Base-by-base conservation (phyloP, 2,329 filamentous ascomycete genomes). In the Leptographium lundbergii region DNA sequence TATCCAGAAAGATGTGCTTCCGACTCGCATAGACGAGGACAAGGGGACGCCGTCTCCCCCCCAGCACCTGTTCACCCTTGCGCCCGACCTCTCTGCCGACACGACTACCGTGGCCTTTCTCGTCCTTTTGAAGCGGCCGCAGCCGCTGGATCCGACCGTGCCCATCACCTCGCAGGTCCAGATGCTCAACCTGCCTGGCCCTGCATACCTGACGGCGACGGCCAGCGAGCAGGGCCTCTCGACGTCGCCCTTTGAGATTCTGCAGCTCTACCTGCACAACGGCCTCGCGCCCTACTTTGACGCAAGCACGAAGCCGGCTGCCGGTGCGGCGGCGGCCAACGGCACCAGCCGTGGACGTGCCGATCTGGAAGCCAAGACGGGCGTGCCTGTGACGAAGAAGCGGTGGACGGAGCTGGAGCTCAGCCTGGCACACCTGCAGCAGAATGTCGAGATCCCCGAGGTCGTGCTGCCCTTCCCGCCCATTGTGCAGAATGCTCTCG, bases 381-480 rank as follows among this genome's bases (percentile, higher is more conserved):
- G 94, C 61, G 91, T 99, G 63, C 91, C 94, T 19, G 90, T 92
- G n/a, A 92, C 94, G 24, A 96, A 96, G 78, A 96, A 96, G 81
- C 89, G 91, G 68, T 86, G 97, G 71, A 94, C 92, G 56, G 95
- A 99, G 71, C 75, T 99, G 65, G 91, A 96, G 71, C 79, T 96
- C 66, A 94, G 88, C 65, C 76, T 99, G 67, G 80, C 91, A 60
- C 92, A 99, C 68, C 78, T 99, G 58, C 91, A 96, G 73, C 91
- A 99, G 72, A 97, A 99, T 72, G 91, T 96, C 59, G 95, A 99
- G 72, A 97, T 99, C 57, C 94, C 94, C 24, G 90, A 95, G 66
- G 81, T 97, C 57, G 87, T 89, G 22, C 77, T 99, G 63, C 85
- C 89, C 13, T 86, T 96, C 64, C 91, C 96, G 68, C 88, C 91